Percentiles rank a stretch among this genome's conserved stretches.
These are phyloP conservation scores for Truncatella angustata DNA, from an alignment of 2,329 filamentous ascomycete species.

Conservation along the genomic window DNA sequence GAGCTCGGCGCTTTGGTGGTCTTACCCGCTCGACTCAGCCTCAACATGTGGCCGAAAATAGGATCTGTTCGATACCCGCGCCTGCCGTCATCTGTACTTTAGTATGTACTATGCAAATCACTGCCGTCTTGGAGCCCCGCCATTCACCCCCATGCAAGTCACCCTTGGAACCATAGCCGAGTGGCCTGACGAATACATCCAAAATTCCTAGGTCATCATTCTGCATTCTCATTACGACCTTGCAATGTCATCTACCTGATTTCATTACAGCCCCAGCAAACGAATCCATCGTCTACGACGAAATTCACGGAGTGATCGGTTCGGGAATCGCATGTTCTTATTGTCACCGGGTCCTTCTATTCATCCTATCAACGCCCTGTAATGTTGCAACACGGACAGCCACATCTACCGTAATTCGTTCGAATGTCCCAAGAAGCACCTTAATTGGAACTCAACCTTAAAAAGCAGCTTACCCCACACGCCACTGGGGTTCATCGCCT, in stretches of 20 bases:
- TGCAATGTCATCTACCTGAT: not conserved
- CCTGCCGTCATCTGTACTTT: too few species aligned
- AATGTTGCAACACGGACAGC: not conserved
- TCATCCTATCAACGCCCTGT: not conserved
- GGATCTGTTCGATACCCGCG: too few species aligned
- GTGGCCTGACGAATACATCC: too few species aligned
- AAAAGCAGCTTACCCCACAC: constrained; percentile 4
- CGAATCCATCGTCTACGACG: not conserved
- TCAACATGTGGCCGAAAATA: too few species aligned
- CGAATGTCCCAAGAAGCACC: not conserved
- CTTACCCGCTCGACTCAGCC: too few species aligned
- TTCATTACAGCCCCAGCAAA: not conserved
- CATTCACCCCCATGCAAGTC: not conserved
- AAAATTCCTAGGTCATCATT: too few species aligned
- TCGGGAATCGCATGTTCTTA: not conserved
- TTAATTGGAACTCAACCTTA: constrained; percentile 4
- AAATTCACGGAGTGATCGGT: too few species aligned
- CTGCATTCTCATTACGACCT: not conserved
- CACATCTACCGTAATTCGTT: not conserved
- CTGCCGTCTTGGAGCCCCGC: not conserved
- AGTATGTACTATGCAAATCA: too few species aligned
- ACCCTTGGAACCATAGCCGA: too few species aligned
- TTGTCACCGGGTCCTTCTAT: not conserved
- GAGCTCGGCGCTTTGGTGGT: too few species aligned
- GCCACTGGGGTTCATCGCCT: not conserved